These are phyloP conservation scores for Pseudomassariella vexata DNA, from an alignment of 2,329 filamentous ascomycete genomes.

Conservation along the genomic window DNA sequence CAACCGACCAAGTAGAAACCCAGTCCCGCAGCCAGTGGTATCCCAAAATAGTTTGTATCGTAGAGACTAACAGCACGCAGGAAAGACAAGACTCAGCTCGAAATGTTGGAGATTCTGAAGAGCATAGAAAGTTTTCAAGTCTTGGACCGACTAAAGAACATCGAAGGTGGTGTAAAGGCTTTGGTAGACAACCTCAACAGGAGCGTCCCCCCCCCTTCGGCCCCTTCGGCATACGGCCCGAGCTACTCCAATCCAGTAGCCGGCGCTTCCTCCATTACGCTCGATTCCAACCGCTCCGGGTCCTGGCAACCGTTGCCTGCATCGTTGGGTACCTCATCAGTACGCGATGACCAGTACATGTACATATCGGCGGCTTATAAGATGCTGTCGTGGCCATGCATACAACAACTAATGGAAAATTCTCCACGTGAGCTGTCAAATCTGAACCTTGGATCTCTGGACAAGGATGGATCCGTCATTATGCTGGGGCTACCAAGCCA, in stretches of 20 bases:
- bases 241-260: conserved; percentile 8
- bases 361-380: conserved; percentile 40
- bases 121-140: conserved; percentile 58
- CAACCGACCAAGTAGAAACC: conserved; percentile 61
- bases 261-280: conserved; percentile 5
- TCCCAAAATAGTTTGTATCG: conserved; percentile 7
- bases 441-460: conserved; percentile 23
- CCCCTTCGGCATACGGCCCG: conserved; percentile 14
- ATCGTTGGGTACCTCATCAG: no score
- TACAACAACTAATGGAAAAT: conserved; percentile 33
- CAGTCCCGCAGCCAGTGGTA: no score
- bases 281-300: conserved; percentile 14
- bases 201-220: conserved; percentile 18
- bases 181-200: conserved; percentile 39
- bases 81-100: conserved; percentile 57
- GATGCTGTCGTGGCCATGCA: conserved; percentile 43
- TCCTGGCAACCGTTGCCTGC: conserved; percentile 16
- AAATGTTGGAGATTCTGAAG: conserved; percentile 53
- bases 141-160: conserved; percentile 48
- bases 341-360: conserved; percentile 14
- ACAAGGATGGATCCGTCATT: conserved; percentile 30
- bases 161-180: conserved; percentile 55
- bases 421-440: conserved; percentile 24
- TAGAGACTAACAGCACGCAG: conserved; percentile 29
- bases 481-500: conserved; percentile 21